phyloP scores from a whole-genome alignment of 1,284 basidiomycete genomes.

The Apiotrichum brassicae region DNA sequence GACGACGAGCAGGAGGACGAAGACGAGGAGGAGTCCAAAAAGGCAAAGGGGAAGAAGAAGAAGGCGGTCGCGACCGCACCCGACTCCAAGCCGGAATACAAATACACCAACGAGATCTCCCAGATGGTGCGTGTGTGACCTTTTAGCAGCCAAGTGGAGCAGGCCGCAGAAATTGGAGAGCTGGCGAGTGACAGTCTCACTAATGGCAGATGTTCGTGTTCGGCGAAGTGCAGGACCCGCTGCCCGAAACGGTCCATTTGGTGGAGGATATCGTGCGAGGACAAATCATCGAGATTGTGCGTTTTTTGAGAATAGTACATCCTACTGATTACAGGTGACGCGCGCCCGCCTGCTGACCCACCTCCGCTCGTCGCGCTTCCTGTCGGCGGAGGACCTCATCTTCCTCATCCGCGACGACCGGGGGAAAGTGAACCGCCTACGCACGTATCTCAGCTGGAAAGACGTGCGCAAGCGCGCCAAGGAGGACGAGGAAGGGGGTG shows the following conservation, averaged over 20 bases:
- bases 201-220: slow-evolving; percentile 83
- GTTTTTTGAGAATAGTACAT: slow-evolving; percentile 22
- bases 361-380: slow-evolving; percentile 72
- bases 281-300: slow-evolving; percentile 85
- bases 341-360: slow-evolving; percentile 80
- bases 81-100: slow-evolving; percentile 53
- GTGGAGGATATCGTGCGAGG: slow-evolving; percentile 94
- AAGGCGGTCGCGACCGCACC: slow-evolving; percentile 12
- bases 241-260: slow-evolving; percentile 77
- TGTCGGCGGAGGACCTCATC: slow-evolving; percentile 90
- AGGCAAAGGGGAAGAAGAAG: slow-evolving; percentile 22
- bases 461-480: slow-evolving; percentile 95
- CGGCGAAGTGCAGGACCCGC: slow-evolving; percentile 86
- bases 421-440: slow-evolving; percentile 84
- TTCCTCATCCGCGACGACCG: slow-evolving; percentile 93
- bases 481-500: slow-evolving; percentile 59
- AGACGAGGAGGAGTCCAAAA: slow-evolving; percentile 6
- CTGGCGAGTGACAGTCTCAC: neutral
- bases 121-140: slow-evolving; percentile 57
- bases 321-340: slow-evolving; percentile 58
- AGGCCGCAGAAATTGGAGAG: no score
- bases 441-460: slow-evolving; percentile 97
- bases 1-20: slow-evolving; percentile 23
- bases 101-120: slow-evolving; percentile 71
- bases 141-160: no score